Percentiles rank a stretch among this genome's conserved stretches.
These are phyloP conservation scores for Chlorella sorokiniana DNA, from an alignment of 139 green algal genomes.

Conservation along the genomic window DNA sequence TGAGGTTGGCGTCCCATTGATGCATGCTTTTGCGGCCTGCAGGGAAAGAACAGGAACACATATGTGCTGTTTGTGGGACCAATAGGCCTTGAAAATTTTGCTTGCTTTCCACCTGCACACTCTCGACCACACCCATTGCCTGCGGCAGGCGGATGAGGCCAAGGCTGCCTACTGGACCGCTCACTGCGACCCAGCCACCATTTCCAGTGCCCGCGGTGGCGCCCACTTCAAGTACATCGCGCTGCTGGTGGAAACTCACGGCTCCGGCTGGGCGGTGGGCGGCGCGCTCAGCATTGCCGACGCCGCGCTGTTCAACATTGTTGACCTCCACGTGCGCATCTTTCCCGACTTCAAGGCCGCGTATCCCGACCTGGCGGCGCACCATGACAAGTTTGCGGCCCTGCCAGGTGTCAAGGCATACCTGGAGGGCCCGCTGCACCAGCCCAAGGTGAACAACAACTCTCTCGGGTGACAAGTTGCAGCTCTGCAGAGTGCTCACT, in stretches of 20 bases:
- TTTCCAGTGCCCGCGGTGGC: constrained; percentile 40
- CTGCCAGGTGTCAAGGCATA: constrained; percentile 55
- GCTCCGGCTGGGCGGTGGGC: constrained; percentile 29
- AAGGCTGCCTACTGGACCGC: constrained; percentile 54
- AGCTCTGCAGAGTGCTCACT: not conserved
- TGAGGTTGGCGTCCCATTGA: too few relatives aligned
- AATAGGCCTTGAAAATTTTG: not conserved
- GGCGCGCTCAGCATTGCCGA: constrained; percentile 43
- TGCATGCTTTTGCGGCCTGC: too few relatives aligned
- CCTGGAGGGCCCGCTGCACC: constrained; percentile 34
- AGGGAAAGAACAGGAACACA: too few relatives aligned
- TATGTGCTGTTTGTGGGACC: too few relatives aligned
- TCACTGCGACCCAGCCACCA: constrained; percentile 39
- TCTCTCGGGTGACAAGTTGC: constrained; percentile 40
- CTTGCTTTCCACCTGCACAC: not conserved
- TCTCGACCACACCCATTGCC: not conserved
- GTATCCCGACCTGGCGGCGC: constrained; percentile 49
- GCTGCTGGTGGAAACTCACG: constrained; percentile 28
- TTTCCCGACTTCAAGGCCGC: constrained; percentile 42
- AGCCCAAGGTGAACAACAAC: constrained; percentile 53
- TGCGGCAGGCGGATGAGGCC: constrained; percentile 39
- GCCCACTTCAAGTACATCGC: constrained; percentile 49
- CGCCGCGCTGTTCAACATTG: constrained; percentile 52
- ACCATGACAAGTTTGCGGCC: constrained; percentile 38
- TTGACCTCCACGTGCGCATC: constrained; percentile 58